phyloP scores from a whole-genome alignment of 2,329 filamentous ascomycete species.

The Botrytis byssoidea region DNA sequence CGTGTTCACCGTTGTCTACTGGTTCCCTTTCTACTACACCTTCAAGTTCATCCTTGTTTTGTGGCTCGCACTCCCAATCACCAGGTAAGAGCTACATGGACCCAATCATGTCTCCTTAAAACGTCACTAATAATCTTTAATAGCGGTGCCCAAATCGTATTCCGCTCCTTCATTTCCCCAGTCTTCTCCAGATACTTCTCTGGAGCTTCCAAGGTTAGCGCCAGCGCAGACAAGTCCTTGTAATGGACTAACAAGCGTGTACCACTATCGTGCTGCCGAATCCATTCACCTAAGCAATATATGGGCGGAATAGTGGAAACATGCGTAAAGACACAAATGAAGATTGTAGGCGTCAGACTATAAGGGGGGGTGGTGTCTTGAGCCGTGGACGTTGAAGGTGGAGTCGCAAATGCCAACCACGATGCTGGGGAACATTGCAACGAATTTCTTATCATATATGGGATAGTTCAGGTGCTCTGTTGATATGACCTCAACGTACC shows the following conservation, averaged over 20 bases:
- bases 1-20: slow-evolving; percentile 81
- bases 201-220: slow-evolving; percentile 71
- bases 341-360: slow-evolving; percentile 1
- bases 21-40: slow-evolving; percentile 98
- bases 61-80: slow-evolving; percentile 95
- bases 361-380: neutral
- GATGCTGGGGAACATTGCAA: slow-evolving; percentile 5
- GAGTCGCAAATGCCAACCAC: neutral
- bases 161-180: slow-evolving; percentile 92
- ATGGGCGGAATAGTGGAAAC: slow-evolving; percentile 20
- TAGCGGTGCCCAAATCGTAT: slow-evolving; percentile 93
- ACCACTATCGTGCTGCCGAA: slow-evolving; percentile 21
- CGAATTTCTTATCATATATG: slow-evolving; percentile 13
- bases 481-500: neutral
- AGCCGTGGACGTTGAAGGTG: slow-evolving; percentile 13
- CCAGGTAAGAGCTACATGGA: slow-evolving; percentile 64
- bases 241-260: slow-evolving; percentile 43
- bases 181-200: slow-evolving; percentile 90
- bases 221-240: slow-evolving; percentile 62
- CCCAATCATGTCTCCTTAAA: neutral
- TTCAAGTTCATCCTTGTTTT: slow-evolving; percentile 98
- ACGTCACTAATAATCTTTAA: slow-evolving; percentile 27
- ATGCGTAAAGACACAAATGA: neutral
- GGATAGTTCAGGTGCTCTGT: slow-evolving; percentile 9
- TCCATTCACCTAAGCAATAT: slow-evolving; percentile 11